Percentiles rank a stretch among this genome's conserved stretches.
Evolutionary conservation across 352 stramenopile species (phyloP).

Genomic region (Globisporangium alternatum): DNA sequence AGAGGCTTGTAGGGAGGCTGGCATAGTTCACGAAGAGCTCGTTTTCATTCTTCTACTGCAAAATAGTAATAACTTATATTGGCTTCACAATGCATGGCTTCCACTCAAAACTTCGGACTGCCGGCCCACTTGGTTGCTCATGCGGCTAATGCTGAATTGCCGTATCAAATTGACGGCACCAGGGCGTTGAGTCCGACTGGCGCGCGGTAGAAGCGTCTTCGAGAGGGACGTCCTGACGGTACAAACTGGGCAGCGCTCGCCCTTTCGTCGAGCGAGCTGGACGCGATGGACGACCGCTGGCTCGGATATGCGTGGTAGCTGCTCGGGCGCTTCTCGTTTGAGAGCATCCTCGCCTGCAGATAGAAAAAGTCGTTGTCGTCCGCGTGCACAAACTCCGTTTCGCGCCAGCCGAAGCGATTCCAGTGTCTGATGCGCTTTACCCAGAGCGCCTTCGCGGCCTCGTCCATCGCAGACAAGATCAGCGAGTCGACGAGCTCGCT

Average conservation of each 20-base stretch:
- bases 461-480: constrained; percentile 46
- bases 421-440: constrained; percentile 62
- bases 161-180: constrained; percentile 13
- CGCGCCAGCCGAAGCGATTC: constrained; percentile 71
- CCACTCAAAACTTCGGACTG: not conserved
- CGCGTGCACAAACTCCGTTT: constrained; percentile 41
- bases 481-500: constrained; percentile 45
- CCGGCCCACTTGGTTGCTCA: constrained; percentile 5
- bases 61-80: constrained; percentile 15
- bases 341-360: constrained; percentile 35
- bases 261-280: not conserved
- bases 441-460: constrained; percentile 49
- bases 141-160: not conserved
- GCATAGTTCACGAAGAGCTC: not conserved
- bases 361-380: constrained; percentile 31
- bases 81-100: not conserved
- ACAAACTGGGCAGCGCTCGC: constrained; percentile 17
- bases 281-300: constrained; percentile 8
- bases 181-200: constrained; percentile 24
- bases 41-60: constrained; percentile 21
- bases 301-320: constrained; percentile 23
- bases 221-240: constrained; percentile 24
- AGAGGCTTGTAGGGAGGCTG: not conserved
- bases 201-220: constrained; percentile 56
- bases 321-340: constrained; percentile 25